Evolutionary conservation across 179 eudicot genomes (phyloP), one percentile per base, ranked within the genome.

Genomic region (Corrigiola litoralis): DNA sequence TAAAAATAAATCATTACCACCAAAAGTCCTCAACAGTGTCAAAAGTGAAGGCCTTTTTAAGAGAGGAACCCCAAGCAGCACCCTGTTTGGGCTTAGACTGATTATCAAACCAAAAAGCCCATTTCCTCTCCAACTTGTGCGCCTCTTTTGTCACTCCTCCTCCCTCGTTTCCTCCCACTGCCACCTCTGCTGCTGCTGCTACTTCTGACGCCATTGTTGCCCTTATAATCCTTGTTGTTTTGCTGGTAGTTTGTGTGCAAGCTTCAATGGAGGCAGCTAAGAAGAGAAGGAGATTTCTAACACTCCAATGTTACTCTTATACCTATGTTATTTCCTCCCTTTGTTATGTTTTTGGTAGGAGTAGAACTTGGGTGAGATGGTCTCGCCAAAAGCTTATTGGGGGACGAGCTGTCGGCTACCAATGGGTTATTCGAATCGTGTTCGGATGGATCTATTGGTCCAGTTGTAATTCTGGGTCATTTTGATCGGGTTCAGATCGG

Each of bases 41-140:
- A 75, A 90, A 94, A 48, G 97, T 84, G 55, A 83, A 91, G 50
- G 67, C 87, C 48, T 86, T 86, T 54, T 83, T 84, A 20, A 90
- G 95, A 48, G 88, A 72, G 33, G 79, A 53, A 32, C 96, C 99
- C 99, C 99, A 94, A 48, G 83, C 95, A 63, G 91, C 97, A 63
- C 99, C 99, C 66, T 81, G 96, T 69, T 90, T 90, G 32, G 90
- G 91, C 56, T 85, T 90, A 1, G 97, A 82, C 62, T 88, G 92
- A 65, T 85, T 86, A 64, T 94, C 99, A 60, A 75, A 84, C 99
- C 99, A 94, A 69, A 94, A 94, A n/a, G 97, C 63, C 99, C 99
- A 94, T 69, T 78, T 80, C 59, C 96, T 85, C 75, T 90, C 96
- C 65, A 94, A 62, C 42, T 65, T 80, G 67, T 92, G 95, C 13